Percentiles rank a stretch among this genome's conserved stretches.
Conservation (phyloP, 1,284 basidiomycete genomes). For the Boletellus deceptivus region DNA sequence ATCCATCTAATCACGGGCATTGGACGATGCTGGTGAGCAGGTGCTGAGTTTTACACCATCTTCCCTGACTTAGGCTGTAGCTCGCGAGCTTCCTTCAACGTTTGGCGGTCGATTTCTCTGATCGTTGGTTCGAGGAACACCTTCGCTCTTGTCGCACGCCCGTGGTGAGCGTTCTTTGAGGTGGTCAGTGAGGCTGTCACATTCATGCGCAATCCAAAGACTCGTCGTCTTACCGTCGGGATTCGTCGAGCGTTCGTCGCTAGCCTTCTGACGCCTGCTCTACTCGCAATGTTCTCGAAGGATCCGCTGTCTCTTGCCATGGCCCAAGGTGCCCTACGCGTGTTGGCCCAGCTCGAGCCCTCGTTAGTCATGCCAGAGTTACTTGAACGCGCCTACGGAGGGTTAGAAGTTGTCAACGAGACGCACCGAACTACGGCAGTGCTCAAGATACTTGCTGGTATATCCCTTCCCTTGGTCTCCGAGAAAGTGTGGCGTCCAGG, state of each 20-base stretch:
- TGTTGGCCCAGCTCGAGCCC: constrained; percentile 82
- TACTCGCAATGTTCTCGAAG: constrained; percentile 96
- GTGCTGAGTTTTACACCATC: background rate
- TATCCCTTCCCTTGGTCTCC: constrained; percentile 77
- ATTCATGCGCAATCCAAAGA: constrained; percentile 38
- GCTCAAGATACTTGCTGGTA: constrained; percentile 82
- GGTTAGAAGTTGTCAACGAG: constrained; percentile 92
- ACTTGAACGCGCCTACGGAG: constrained; percentile 88
- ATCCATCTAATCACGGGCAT: constrained; percentile 77
- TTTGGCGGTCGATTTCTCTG: constrained; percentile 78
- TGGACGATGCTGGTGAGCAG: constrained; percentile 66
- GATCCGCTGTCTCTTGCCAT: constrained; percentile 66
- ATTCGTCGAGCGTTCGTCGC: constrained; percentile 86
- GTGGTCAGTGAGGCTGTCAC: background rate
- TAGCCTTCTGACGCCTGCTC: constrained; percentile 81
- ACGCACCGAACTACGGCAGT: constrained; percentile 92
- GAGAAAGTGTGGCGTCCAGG: constrained; percentile 82
- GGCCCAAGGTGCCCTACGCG: constrained; percentile 70
- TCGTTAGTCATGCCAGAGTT: constrained; percentile 89
- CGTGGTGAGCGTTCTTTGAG: constrained; percentile 41
- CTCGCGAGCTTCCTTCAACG: constrained; percentile 43
- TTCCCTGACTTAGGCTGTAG: constrained; percentile 18
- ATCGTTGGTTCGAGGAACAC: constrained; percentile 84
- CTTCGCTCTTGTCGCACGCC: constrained; percentile 81
- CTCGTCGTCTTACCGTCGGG: constrained; percentile 73